Evolutionary conservation across 371 early-diverging fungal species (phyloP), one percentile per base, ranked within the genome.

Genomic region (Blyttiomyces sp.): DNA sequence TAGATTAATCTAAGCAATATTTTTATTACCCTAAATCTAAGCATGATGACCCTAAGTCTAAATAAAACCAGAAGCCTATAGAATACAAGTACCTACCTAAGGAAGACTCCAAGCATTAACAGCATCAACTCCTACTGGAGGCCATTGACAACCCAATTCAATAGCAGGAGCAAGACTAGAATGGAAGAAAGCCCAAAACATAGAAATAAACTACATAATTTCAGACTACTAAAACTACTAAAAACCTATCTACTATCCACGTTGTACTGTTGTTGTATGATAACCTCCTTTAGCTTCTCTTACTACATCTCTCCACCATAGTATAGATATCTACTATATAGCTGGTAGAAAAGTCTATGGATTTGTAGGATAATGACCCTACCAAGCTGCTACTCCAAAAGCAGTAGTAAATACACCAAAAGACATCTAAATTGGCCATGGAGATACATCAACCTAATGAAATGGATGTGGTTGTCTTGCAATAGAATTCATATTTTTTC

Each of bases 51-150:
- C 59, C 26, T 35, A 45, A 35, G 71, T 71, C 30, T 66, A 35
- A 35, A 59, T 36, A 45, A 71, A 68, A 68, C 71, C 71, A 70
- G 70, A 69, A 49, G 71, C 63, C 61, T 61, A 61, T 56, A 71
- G 60, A n/a, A 66, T 32, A 54, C 64, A 56, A 44, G 54, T 72
- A 65, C 71, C 71, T 33, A 68, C 71, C 36, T 61, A 57, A 21
- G 71, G 71, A 35, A 71, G 46, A 71, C 49, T 28, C 71, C 63
- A 70, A 55, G 69, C 48, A 62, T 70, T 43, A 23, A 71, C 54
- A 27, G 57, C 50, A 42, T 66, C 23, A 43, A 70, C 44, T 45
- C 70, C 67, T 46, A 65, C 54, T 16, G 65, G 65, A 61, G 67
- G 67, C 67, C 67, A 66, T 7, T 23, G 19, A 19, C 30, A 27